A percentile compares a stretch with the other conserved stretches of the same genome.
These are phyloP conservation scores for Pyrenula massariospora DNA, from an alignment of 495 filamentous ascomycete genomes.

Conservation along the genomic window DNA sequence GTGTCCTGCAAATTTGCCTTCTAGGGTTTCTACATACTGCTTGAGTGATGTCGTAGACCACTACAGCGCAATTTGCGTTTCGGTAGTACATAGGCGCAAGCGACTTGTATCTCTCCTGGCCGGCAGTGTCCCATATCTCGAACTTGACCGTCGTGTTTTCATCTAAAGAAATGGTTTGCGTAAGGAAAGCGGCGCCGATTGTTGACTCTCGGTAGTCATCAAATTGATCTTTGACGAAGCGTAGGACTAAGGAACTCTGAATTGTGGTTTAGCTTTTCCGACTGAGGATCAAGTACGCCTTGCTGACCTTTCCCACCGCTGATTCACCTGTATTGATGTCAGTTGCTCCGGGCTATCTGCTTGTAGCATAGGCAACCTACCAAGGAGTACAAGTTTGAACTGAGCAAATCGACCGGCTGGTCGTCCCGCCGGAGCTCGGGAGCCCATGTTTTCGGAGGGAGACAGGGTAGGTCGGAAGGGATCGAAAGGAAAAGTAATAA, in stretches of 20 bases:
- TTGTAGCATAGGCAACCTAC: constrained; percentile 34
- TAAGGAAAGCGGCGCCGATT: constrained; percentile 97
- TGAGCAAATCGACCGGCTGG: constrained; percentile 84
- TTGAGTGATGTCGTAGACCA: constrained; percentile 99
- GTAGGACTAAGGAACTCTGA: constrained; percentile 90
- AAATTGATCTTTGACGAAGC: constrained; percentile 99
- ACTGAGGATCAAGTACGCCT: constrained; percentile 22
- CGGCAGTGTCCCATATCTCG: constrained; percentile 99
- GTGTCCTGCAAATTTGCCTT: constrained; percentile 1
- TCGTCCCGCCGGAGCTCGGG: constrained; percentile 63
- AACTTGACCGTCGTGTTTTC: constrained; percentile 98
- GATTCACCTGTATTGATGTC: constrained; percentile 67
- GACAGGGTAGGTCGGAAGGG: neutral
- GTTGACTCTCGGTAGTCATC: constrained; percentile 98
- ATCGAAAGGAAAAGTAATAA: neutral
- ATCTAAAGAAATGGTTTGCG: constrained; percentile 94
- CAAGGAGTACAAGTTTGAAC: constrained; percentile 95
- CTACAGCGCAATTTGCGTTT: constrained; percentile 97
- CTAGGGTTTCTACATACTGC: constrained; percentile 49
- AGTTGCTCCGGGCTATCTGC: constrained; percentile 5
- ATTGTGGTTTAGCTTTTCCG: neutral
- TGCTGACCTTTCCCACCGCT: constrained; percentile 85
- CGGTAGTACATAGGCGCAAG: constrained; percentile 98
- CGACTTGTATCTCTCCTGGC: constrained; percentile 97
- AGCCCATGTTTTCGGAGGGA: constrained; percentile 49